Evolutionary conservation across 257 asterid genomes (phyloP).

Genomic region (Galeopsis tetrahit): DNA sequence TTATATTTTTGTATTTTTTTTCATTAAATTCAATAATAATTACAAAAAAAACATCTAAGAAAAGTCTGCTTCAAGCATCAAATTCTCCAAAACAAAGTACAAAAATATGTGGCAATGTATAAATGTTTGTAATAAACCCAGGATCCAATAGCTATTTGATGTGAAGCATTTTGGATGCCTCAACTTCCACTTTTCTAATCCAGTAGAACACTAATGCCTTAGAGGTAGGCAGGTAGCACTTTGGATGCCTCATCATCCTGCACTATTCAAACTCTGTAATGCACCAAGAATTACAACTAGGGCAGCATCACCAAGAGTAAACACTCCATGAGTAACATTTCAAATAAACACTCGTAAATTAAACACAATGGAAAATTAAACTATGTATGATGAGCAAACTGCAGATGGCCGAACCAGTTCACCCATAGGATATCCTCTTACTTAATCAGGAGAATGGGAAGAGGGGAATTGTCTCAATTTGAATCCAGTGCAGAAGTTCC

Average conservation of each 20-base stretch:
- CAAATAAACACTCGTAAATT: neutral
- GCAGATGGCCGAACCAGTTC: neutral
- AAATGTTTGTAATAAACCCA: neutral
- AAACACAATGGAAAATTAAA: neutral
- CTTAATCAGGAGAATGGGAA: neutral
- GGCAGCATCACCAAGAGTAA: neutral
- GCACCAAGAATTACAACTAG: neutral
- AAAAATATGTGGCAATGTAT: neutral
- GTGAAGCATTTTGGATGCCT: neutral
- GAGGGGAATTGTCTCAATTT: neutral
- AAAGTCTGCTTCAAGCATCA: conserved; percentile 6
- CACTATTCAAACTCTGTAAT: neutral
- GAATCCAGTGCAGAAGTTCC: neutral
- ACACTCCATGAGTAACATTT: neutral
- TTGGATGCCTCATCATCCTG: conserved; percentile 6
- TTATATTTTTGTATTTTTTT: neutral
- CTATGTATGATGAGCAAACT: neutral
- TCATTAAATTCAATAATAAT: neutral
- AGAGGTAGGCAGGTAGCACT: neutral
- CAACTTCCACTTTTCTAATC: conserved; percentile 10
- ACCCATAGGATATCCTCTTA: neutral
- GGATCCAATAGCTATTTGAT: conserved; percentile 1
- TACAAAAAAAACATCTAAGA: neutral
- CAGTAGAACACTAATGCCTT: neutral
- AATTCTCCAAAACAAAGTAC: conserved; percentile 8